A percentile compares a stretch with the other conserved stretches of the same genome.
phyloP scores from a whole-genome alignment of 1,284 basidiomycete genomes.

The Omphalotus olearius region DNA sequence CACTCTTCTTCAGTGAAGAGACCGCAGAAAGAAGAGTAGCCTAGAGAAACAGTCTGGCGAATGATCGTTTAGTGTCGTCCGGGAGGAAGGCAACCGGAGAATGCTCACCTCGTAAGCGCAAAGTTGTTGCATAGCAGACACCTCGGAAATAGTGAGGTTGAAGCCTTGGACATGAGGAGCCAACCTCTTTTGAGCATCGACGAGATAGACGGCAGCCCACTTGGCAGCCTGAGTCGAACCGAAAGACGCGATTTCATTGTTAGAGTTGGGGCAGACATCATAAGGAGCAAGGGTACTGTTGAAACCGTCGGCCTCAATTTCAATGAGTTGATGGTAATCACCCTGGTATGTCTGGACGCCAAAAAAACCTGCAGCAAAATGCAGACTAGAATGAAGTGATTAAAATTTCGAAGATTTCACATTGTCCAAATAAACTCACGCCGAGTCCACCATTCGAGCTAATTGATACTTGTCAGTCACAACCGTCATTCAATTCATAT shows the following conservation, averaged over 20 bases:
- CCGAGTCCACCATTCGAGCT: constrained; percentile 48
- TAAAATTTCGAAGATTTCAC: neutral
- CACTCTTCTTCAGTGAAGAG: constrained; percentile 67
- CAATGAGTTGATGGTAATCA: constrained; percentile 47
- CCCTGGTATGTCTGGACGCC: constrained; percentile 44
- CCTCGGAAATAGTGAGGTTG: constrained; percentile 41
- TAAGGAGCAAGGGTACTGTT: constrained; percentile 51
- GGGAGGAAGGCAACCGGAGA: neutral
- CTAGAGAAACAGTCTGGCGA: constrained; percentile 57
- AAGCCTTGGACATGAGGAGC: constrained; percentile 43
- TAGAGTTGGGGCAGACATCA: constrained; percentile 37
- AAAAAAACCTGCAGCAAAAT: constrained; percentile 62
- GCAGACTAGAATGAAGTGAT: constrained; percentile 25
- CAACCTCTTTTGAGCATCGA: constrained; percentile 45
- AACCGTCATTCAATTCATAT: neutral
- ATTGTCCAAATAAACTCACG: constrained; percentile 30
- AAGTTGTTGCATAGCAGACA: constrained; percentile 43
- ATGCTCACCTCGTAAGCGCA: constrained; percentile 54
- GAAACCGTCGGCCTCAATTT: constrained; percentile 42
- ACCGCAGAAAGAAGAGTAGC: constrained; percentile 47
- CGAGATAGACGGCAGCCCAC: constrained; percentile 55
- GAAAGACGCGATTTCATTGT: constrained; percentile 30
- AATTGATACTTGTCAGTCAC: neutral
- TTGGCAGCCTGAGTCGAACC: constrained; percentile 26
- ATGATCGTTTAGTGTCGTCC: neutral